Evolutionary conservation across 208 protist species (phyloP).

Genomic region (Leishmania guyanensis): DNA sequence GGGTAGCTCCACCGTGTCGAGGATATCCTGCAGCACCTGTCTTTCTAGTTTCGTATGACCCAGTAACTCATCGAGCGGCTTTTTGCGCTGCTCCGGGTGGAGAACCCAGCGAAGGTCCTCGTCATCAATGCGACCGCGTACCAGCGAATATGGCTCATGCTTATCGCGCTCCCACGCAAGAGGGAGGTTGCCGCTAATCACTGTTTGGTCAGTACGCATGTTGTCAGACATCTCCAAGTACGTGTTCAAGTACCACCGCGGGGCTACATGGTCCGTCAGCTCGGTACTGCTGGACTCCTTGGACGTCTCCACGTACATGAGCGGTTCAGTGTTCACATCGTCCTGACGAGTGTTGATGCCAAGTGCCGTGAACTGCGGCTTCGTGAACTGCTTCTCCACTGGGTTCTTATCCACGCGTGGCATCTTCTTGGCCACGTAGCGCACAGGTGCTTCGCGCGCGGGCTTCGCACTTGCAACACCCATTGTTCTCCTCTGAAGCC

Average conservation of each 20-base stretch:
- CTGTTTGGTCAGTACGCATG: slow-evolving; percentile 60
- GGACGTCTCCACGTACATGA: slow-evolving; percentile 90
- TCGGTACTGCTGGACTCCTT: slow-evolving; percentile 79
- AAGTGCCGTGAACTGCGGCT: slow-evolving; percentile 71
- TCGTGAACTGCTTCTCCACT: slow-evolving; percentile 82
- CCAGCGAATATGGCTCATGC: slow-evolving; percentile 83
- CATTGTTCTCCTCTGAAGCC: slow-evolving; percentile 26
- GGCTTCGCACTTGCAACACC: slow-evolving; percentile 46
- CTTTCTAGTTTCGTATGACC: slow-evolving; percentile 71
- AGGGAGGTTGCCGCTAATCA: slow-evolving; percentile 81
- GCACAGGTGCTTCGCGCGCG: slow-evolving; percentile 67
- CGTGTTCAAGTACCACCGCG: slow-evolving; percentile 86
- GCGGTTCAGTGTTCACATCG: slow-evolving; percentile 84
- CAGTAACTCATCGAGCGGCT: slow-evolving; percentile 58
- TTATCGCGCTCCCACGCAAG: slow-evolving; percentile 84
- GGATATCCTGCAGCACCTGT: slow-evolving; percentile 76
- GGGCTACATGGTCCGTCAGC: slow-evolving; percentile 76
- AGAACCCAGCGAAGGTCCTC: slow-evolving; percentile 84
- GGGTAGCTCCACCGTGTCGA: slow-evolving; percentile 84
- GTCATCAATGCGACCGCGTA: slow-evolving; percentile 82
- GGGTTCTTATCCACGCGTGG: slow-evolving; percentile 70
- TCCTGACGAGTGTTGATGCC: slow-evolving; percentile 84
- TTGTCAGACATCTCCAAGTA: slow-evolving; percentile 89
- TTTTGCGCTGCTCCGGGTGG: slow-evolving; percentile 61
- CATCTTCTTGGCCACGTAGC: slow-evolving; percentile 83